Percentiles rank a stretch among this genome's conserved stretches.
These are phyloP conservation scores for Luzula sylvatica DNA, from an alignment of 176 grass and related monocot species.

Conservation along the genomic window DNA sequence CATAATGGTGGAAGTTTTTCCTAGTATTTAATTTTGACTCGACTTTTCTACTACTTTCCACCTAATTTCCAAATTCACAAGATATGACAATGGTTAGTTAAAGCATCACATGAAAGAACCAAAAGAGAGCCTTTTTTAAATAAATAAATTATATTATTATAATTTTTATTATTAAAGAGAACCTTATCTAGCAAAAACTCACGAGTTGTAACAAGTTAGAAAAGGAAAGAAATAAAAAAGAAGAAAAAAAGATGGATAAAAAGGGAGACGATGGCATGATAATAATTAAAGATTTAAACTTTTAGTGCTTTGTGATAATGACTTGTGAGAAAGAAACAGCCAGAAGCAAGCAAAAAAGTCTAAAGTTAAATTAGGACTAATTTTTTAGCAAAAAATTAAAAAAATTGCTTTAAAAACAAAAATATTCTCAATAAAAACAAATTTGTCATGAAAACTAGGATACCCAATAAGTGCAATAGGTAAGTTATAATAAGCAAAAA, in stretches of 20 bases:
- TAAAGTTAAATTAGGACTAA: constrained; percentile 5
- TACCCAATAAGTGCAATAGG: not conserved
- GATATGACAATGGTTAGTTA: constrained; percentile 45
- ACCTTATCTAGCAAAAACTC: constrained; percentile 18
- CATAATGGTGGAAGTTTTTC: not conserved
- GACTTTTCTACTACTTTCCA: not conserved
- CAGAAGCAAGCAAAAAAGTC: constrained; percentile 19
- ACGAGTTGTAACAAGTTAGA: constrained; percentile 17
- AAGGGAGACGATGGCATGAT: not conserved
- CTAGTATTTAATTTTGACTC: constrained; percentile 20
- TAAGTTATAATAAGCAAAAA: too few species aligned
- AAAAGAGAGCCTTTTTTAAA: constrained; percentile 41
- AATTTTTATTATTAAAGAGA: not conserved
- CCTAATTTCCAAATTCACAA: constrained; percentile 19
- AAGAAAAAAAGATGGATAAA: constrained; percentile 16
- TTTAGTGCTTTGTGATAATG: constrained; percentile 14
- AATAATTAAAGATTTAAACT: constrained; percentile 17
- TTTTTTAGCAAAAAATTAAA: too few species aligned
- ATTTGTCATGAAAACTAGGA: not conserved
- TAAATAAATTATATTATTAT: not conserved
- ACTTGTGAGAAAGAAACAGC: constrained; percentile 19
- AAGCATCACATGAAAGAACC: constrained; percentile 65
- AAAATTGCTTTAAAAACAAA: too few species aligned
- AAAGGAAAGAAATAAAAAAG: constrained; percentile 13
- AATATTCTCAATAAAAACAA: too few species aligned